Base-by-base conservation (phyloP, 257 asterid species). In the Craterostigma plantagineum region DNA sequence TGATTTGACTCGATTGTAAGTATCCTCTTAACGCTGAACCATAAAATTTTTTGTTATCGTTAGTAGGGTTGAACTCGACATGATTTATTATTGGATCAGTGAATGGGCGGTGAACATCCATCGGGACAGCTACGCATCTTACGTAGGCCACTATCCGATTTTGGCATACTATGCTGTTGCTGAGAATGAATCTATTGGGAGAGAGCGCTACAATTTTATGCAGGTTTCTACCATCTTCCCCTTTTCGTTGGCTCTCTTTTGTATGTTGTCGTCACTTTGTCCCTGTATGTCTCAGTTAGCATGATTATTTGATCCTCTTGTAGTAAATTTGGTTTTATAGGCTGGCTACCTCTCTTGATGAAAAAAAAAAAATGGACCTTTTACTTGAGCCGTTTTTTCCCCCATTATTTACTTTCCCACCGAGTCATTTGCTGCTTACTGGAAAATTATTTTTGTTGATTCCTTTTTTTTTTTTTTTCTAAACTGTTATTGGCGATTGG, bases 21-120 rank as follows among this genome's bases (percentile, higher is more conserved):
- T 51, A 35, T 16, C 10, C 30, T 4, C 7, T 13, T 6, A 23
- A n/a, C n/a, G n/a, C n/a, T n/a, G 2, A 42, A 36, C 8, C 11
- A 8, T 36, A 12, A 9, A 11, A 34, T 36, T 36, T 36, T 9
- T 9, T 9, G 14, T 36, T 8, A 3, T 36, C 14, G 11, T 9
- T 36, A 2, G 9, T 42, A 9, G 12, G 11, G 18, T 10, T 42
- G 17, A 43, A 11, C 11, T 16, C 14, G 16, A 8, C 12, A 43
- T 43, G 12, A 2, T 34, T n/a, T n/a, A n/a, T 11, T 33, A 14
- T 59, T 23, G 30, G 30, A 23, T 27, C 44, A 85, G 96, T 70
- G 95, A 90, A 62, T 90, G 98, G 98, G 98, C 98, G 0, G 95
- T 90, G 75, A 90, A 90, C 56, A 70, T 71, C 57, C 92, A 84